A percentile compares a stretch with the other conserved stretches of the same genome.
phyloP scores from a whole-genome alignment of 2,329 filamentous ascomycete genomes.

The Pyrenophora seminiperda region DNA sequence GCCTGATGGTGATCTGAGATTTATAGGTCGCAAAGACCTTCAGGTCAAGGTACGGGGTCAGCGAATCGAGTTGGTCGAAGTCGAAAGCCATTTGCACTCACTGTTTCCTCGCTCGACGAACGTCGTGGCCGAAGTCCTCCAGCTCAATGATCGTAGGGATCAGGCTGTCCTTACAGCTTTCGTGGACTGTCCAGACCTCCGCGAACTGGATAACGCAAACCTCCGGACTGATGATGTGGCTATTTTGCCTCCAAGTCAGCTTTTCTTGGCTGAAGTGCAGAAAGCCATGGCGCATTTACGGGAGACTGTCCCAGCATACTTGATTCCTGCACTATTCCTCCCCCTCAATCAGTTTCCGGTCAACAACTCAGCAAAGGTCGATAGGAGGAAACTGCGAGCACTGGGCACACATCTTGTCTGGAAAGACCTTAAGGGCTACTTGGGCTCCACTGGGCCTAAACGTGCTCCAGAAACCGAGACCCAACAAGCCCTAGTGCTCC shows the following conservation, averaged over 20 bases:
- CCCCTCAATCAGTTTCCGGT: slow-evolving; percentile 52
- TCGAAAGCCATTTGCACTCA: slow-evolving; percentile 9
- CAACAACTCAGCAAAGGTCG: slow-evolving; percentile 52
- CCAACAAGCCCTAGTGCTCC: slow-evolving; percentile 3
- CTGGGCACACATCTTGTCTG: no score
- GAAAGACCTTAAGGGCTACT: no score
- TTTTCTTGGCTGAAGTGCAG: no score
- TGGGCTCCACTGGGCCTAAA: neutral
- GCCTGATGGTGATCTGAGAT: slow-evolving; percentile 22
- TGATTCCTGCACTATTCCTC: slow-evolving; percentile 53
- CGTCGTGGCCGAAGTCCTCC: neutral
- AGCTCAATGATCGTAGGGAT: no score
- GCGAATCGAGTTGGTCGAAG: slow-evolving; percentile 32
- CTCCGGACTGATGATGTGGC: neutral
- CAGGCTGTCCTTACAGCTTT: neutral
- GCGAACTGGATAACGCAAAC: no score
- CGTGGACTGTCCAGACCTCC: no score
- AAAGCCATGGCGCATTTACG: no score
- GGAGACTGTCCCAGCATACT: no score
- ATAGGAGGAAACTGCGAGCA: slow-evolving; percentile 24
- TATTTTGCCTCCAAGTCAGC: slow-evolving; percentile 19
- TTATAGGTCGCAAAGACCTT: slow-evolving; percentile 24
- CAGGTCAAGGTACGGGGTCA: slow-evolving; percentile 34
- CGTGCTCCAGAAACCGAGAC: neutral
- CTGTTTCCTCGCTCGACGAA: neutral